Conservation (phyloP, 2,329 filamentous ascomycete genomes). For the Fusarium longipes region DNA sequence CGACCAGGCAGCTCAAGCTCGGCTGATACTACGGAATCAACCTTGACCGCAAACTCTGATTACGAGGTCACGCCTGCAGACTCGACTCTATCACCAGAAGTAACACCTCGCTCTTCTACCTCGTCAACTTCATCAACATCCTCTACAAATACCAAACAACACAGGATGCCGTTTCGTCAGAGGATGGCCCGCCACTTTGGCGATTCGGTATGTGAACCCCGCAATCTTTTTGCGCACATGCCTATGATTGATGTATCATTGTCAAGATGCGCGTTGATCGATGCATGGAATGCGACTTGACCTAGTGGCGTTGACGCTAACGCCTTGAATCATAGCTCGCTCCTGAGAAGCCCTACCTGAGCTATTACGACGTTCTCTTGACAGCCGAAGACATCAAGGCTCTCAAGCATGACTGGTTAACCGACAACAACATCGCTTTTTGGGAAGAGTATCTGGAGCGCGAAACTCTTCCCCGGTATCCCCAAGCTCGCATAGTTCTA, state of each 20-base stretch:
- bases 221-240: slow-evolving; percentile 24
- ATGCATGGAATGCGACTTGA: slow-evolving; percentile 16
- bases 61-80: slow-evolving; percentile 34
- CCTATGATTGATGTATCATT: slow-evolving; percentile 14
- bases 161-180: slow-evolving; percentile 55
- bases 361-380: slow-evolving; percentile 62
- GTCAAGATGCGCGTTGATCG: slow-evolving; percentile 22
- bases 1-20: slow-evolving; percentile 42
- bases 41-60: slow-evolving; percentile 37
- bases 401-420: slow-evolving; percentile 93
- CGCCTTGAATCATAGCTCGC: slow-evolving; percentile 58
- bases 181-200: slow-evolving; percentile 61
- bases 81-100: slow-evolving; percentile 24
- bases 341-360: slow-evolving; percentile 54
- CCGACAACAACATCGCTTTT: slow-evolving; percentile 96
- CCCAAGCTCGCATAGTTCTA: slow-evolving; percentile 86
- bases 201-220: slow-evolving; percentile 56
- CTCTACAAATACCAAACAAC: slow-evolving; percentile 33
- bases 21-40: slow-evolving; percentile 35
- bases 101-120: slow-evolving; percentile 21
- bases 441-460: slow-evolving; percentile 98
- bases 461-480: slow-evolving; percentile 83
- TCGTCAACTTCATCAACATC: slow-evolving; percentile 26
- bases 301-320: slow-evolving; percentile 19
- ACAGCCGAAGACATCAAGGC: slow-evolving; percentile 90